These are phyloP conservation scores for Russula ochroleuca DNA, from an alignment of 768 basidiomycete species.

Conservation along the genomic window DNA sequence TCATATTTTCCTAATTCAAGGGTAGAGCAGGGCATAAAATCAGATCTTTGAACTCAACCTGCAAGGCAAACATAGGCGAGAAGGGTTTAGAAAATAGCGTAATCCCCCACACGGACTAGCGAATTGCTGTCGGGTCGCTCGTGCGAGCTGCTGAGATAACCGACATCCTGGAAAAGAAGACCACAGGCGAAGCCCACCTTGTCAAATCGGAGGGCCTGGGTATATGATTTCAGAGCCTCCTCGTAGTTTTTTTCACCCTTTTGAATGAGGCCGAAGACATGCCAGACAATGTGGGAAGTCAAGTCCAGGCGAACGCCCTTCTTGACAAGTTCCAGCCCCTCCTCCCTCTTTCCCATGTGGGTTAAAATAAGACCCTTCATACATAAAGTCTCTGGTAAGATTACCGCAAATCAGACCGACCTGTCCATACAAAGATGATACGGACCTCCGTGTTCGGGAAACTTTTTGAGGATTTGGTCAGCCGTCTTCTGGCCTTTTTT, in stretches of 20 bases:
- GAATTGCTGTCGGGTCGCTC: neutral
- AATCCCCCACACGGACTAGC: neutral
- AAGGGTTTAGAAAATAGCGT: neutral
- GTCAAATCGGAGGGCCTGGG: conserved; percentile 83
- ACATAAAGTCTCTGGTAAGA: conserved; percentile 75
- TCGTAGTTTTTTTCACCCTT: conserved; percentile 94
- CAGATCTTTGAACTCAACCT: conserved; percentile 5
- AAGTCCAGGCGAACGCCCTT: conserved; percentile 78
- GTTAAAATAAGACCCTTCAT: conserved; percentile 92
- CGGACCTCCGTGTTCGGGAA: conserved; percentile 90
- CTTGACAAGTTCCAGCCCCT: conserved; percentile 79
- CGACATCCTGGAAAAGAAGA: neutral
- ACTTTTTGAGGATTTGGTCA: conserved; percentile 92
- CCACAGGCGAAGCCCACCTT: conserved; percentile 46
- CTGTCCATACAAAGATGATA: conserved; percentile 12
- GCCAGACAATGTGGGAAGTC: conserved; percentile 94
- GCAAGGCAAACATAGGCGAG: conserved; percentile 9
- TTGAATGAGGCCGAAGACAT: conserved; percentile 93
- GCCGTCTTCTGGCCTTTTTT: conserved; percentile 88
- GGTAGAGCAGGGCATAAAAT: neutral
- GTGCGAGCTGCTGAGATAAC: neutral
- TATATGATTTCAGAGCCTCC: conserved; percentile 90
- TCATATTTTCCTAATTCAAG: conserved; percentile 75
- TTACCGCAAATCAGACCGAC: conserved; percentile 17
- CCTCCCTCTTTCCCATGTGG: conserved; percentile 73